These are phyloP conservation scores for Hypoxylon sp. DNA, from an alignment of 2,329 filamentous ascomycete genomes.

Conservation along the genomic window DNA sequence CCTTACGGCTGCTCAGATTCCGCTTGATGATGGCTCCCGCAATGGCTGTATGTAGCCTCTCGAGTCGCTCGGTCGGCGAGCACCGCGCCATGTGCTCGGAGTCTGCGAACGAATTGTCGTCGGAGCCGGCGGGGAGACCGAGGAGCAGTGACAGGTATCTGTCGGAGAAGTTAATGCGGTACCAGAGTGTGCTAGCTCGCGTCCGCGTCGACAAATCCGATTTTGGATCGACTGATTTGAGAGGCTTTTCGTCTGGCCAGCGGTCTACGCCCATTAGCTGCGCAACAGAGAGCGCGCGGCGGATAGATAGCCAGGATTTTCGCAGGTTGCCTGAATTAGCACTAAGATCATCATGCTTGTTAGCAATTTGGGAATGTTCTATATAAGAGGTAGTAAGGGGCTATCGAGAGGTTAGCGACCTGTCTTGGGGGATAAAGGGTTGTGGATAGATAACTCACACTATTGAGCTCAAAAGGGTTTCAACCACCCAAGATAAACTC, in stretches of 20 bases:
- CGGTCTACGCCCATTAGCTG: conserved; percentile 66
- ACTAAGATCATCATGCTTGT: conserved; percentile 15
- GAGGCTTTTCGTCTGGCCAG: conserved; percentile 51
- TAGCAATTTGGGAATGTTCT: neutral
- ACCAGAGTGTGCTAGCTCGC: conserved; percentile 61
- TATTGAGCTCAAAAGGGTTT: neutral
- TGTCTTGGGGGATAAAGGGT: neutral
- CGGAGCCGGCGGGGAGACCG: conserved; percentile 62
- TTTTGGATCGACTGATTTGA: conserved; percentile 59
- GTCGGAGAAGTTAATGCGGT: conserved; percentile 64
- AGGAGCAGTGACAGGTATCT: conserved; percentile 67
- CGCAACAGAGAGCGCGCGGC: conserved; percentile 65
- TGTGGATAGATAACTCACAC: conserved; percentile 1
- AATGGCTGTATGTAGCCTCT: conserved; percentile 61
- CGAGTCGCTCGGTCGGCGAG: conserved; percentile 60
- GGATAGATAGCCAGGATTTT: conserved; percentile 67
- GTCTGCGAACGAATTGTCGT: conserved; percentile 58
- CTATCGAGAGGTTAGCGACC: neutral
- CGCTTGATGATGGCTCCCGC: conserved; percentile 64
- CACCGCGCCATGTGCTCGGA: conserved; percentile 52
- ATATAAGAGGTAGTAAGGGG: neutral
- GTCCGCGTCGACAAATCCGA: conserved; percentile 53
- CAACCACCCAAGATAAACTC: neutral
- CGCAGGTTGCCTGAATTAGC: conserved; percentile 68
- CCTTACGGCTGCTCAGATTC: conserved; percentile 55